These are phyloP conservation scores for Didymella arachidicola DNA, from an alignment of 2,329 filamentous ascomycete genomes.

Conservation along the genomic window DNA sequence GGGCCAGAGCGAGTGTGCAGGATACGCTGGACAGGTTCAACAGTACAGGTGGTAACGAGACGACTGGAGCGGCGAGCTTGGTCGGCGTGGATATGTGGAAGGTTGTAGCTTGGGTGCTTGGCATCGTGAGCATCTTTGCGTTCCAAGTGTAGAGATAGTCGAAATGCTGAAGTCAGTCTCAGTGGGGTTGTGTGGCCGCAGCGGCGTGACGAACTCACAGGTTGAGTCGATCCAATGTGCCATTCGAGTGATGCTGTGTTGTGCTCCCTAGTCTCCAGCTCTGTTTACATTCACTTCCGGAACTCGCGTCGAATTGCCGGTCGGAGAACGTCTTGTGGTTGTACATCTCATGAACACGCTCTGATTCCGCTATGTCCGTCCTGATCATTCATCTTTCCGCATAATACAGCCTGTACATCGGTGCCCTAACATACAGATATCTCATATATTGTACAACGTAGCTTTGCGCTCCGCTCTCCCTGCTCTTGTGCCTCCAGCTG, in stretches of 20 bases:
- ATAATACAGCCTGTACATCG: conserved; percentile 7
- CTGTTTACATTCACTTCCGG: not conserved
- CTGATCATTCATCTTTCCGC: not conserved
- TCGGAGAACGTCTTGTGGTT: not conserved
- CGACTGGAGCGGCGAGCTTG: not conserved
- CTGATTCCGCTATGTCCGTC: not conserved
- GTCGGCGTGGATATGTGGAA: not conserved
- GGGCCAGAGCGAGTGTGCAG: conserved; percentile 3
- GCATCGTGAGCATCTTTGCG: not conserved
- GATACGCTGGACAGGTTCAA: conserved; percentile 1
- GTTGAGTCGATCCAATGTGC: not conserved
- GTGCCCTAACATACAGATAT: conserved; percentile 3
- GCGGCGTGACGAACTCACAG: not conserved
- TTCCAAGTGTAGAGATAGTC: not conserved
- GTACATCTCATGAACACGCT: not conserved
- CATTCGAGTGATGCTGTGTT: not conserved
- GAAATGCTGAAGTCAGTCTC: not conserved
- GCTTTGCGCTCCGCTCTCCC: not conserved
- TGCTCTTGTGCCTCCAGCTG: not conserved
- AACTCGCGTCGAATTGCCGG: not conserved
- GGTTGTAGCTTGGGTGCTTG: not conserved
- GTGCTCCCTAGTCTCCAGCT: not conserved
- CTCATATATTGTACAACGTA: not conserved
- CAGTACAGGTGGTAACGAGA: conserved; percentile 1
- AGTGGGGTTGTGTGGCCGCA: not conserved